Conservation (phyloP, 176 grass and related monocot species). For the Oryza australiensis region DNA sequence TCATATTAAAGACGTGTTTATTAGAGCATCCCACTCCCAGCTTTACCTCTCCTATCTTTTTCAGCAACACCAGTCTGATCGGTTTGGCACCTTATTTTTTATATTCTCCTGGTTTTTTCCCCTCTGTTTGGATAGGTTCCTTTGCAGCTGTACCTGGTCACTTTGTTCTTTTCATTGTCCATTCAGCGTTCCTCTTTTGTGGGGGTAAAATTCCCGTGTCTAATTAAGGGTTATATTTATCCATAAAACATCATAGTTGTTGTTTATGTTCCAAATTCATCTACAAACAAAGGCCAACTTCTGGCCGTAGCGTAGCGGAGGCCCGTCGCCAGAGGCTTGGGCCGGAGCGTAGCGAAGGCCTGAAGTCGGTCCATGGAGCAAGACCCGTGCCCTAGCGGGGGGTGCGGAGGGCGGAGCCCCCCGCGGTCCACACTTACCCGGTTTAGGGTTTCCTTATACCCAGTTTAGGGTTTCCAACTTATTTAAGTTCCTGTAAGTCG, state of each 20-base stretch:
- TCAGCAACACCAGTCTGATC: neutral
- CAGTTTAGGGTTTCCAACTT: no score
- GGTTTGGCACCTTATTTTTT: constrained; percentile 2
- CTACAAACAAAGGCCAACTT: no score
- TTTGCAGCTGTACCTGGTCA: neutral
- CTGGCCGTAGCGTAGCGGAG: no score
- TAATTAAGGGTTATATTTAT: neutral
- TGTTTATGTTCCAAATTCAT: no score
- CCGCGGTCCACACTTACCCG: no score
- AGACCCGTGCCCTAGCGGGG: no score
- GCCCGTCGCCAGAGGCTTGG: no score
- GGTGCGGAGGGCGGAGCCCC: no score
- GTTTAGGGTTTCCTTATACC: no score
- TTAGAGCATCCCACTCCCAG: constrained; percentile 2
- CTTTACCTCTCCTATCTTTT: neutral
- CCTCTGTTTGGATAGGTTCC: neutral
- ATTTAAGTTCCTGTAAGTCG: no score
- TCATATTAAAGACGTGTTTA: constrained; percentile 23
- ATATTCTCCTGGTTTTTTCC: neutral
- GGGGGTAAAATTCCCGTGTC: neutral
- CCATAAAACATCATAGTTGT: neutral
- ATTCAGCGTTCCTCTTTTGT: neutral
- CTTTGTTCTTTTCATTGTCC: neutral
- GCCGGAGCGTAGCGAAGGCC: no score
- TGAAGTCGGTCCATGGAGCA: no score